Evolutionary conservation across 2,329 filamentous ascomycete species (phyloP).

Genomic region (Lasiodiplodia hormozganensis): DNA sequence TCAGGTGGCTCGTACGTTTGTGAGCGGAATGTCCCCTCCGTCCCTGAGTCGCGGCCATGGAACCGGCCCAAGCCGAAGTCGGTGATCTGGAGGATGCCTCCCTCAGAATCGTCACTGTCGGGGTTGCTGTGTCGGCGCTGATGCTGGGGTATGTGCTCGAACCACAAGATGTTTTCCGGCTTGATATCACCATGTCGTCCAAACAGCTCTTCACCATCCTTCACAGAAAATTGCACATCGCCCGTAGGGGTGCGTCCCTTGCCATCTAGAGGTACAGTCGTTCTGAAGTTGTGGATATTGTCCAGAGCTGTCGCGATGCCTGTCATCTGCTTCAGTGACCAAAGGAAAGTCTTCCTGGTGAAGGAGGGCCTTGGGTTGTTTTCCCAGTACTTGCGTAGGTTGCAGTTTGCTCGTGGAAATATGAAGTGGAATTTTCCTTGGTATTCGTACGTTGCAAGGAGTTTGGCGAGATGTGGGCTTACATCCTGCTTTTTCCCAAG

Average conservation of each 20-base stretch:
- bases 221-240: not conserved
- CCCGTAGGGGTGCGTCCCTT: not conserved
- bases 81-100: conserved; percentile 39
- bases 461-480: not conserved
- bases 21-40: conserved; percentile 31
- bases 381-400: conserved; percentile 8
- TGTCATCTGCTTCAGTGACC: conserved; percentile 4
- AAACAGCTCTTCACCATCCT: conserved; percentile 32
- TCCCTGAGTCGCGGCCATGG: conserved; percentile 42
- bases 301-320: conserved; percentile 1
- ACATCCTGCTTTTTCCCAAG: too few relatives aligned
- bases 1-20: conserved; percentile 52
- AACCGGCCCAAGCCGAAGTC: conserved; percentile 46
- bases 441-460: conserved; percentile 1
- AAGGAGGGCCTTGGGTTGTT: not conserved
- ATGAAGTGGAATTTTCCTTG: not conserved
- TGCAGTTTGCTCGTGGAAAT: conserved; percentile 12
- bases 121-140: too few relatives aligned
- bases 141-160: too few relatives aligned
- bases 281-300: conserved; percentile 1
- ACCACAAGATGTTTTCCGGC: conserved; percentile 48
- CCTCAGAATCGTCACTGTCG: too few relatives aligned
- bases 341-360: not conserved
- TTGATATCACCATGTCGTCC: conserved; percentile 48
- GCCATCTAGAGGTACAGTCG: not conserved